Evolutionary conservation across 140 eudicot species (phyloP), one percentile per base, ranked within the genome.

Genomic region (Erigeron philadelphicus): DNA sequence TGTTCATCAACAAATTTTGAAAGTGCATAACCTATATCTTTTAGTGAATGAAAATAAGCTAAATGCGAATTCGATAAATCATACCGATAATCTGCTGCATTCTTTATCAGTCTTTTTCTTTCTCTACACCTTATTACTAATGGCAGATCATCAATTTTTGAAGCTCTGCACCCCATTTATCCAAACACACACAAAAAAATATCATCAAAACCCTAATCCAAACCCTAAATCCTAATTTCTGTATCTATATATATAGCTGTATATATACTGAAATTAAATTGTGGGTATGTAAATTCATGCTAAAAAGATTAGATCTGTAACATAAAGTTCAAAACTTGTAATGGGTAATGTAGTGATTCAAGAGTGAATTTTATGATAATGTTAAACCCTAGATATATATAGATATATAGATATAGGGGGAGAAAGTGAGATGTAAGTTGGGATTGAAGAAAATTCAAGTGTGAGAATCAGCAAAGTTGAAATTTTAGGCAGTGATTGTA

Each of bases 1-100:
- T 93, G 96, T 31, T 93, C 95, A 57, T 93, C 98, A 6, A 89
- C 96, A 70, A 87, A 93, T 11, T 88, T 71, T 46, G 90, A 71
- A 13, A 93, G 82, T 0, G 95, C 90, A 5, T 89, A 87, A 23
- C 99, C 99, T 4, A 93, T 81, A 19, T 87, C 89, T 64, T 76
- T 81, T 21, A 93, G 83, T 4, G 90, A 82, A 48, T 72, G 80
- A 60, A 93, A 87, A 75, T 93, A 93, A 41, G 95, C 81, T 6
- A 93, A 62, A 75, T 93, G 99, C 0, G 99, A 88, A 48, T 90
- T 74, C 38, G 99, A 85, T 54, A 93, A 74, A 45, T 87, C 84
- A 58, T 81, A 93, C 52, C 96, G 86, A 71, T 87, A 85, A 61
- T 93, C 85, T 4, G 82, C 90, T 43, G 99, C 99, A 3, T 95